A percentile compares a stretch with the other conserved stretches of the same genome.
phyloP scores from a whole-genome alignment of 2,329 filamentous ascomycete species.

The Curvularia eragrostidis region DNA sequence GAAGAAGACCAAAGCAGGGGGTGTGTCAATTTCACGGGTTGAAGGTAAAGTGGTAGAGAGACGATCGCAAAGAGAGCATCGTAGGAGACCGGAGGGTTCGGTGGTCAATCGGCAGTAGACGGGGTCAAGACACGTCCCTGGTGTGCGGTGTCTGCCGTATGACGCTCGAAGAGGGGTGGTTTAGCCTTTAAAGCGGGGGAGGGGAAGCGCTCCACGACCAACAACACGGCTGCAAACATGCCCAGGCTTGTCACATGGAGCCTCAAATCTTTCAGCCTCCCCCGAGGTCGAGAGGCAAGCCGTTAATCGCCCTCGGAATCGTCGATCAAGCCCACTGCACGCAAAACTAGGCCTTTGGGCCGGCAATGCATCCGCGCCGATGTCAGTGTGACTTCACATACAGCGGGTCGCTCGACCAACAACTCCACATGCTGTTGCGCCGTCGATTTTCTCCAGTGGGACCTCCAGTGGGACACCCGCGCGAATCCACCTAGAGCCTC shows the following conservation, averaged over 20 bases:
- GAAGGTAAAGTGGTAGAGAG: constrained; percentile 23
- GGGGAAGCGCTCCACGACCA: constrained; percentile 23
- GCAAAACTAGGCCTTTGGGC: constrained; percentile 16
- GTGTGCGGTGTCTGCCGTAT: constrained; percentile 30
- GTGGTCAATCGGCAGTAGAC: constrained; percentile 33
- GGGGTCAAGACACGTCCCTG: constrained; percentile 26
- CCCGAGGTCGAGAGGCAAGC: constrained; percentile 26
- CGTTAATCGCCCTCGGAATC: constrained; percentile 20
- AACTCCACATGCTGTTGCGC: constrained; percentile 22
- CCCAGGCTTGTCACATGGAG: constrained; percentile 34
- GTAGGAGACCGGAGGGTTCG: constrained; percentile 25
- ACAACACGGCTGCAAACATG: constrained; percentile 19
- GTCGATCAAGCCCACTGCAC: constrained; percentile 22
- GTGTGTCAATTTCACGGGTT: constrained; percentile 20
- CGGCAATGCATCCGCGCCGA: constrained; percentile 28
- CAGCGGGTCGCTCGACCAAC: constrained; percentile 29
- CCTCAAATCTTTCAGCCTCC: constrained; percentile 34
- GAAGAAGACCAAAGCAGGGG: constrained; percentile 25
- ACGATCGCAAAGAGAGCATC: neutral
- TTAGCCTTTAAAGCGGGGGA: constrained; percentile 36
- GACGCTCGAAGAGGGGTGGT: constrained; percentile 35
- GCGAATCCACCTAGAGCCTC: constrained; percentile 20
- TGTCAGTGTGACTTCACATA: constrained; percentile 35
- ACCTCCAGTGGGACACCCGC: constrained; percentile 18
- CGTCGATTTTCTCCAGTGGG: constrained; percentile 17